phyloP scores from a whole-genome alignment of 2,329 filamentous ascomycete genomes.

The Fusarium decemcellulare region DNA sequence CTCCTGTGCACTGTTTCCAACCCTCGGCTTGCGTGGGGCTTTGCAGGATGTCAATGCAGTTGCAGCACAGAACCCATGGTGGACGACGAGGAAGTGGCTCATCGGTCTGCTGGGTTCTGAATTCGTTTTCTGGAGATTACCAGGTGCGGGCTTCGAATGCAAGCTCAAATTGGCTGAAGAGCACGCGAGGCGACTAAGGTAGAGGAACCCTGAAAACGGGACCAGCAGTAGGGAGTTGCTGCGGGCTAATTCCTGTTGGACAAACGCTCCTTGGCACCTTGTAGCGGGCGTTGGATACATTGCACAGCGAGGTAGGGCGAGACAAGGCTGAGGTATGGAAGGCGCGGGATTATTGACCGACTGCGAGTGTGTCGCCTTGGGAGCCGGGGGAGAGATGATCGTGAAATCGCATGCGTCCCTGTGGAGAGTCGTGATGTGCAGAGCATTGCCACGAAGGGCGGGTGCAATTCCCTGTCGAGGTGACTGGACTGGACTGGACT shows the following conservation, averaged over 20 bases:
- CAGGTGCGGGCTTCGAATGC: slow-evolving; percentile 13
- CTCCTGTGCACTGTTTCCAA: slow-evolving; percentile 18
- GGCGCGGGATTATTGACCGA: slow-evolving; percentile 31
- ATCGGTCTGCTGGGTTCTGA: slow-evolving; percentile 32
- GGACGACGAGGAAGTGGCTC: slow-evolving; percentile 8
- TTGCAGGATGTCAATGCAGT: slow-evolving; percentile 14
- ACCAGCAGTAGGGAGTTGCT: slow-evolving; percentile 28
- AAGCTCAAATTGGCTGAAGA: slow-evolving; percentile 35
- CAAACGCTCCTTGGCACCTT: neutral
- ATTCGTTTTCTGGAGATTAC: slow-evolving; percentile 18
- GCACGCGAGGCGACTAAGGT: slow-evolving; percentile 33
- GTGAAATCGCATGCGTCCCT: slow-evolving; percentile 23
- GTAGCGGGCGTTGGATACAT: neutral
- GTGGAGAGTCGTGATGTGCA: slow-evolving; percentile 37
- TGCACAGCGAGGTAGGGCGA: slow-evolving; percentile 23
- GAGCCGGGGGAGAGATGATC: slow-evolving; percentile 2
- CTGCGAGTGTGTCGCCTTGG: slow-evolving; percentile 18
- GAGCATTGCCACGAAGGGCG: slow-evolving; percentile 28
- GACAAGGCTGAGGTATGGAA: slow-evolving; percentile 33
- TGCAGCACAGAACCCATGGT: slow-evolving; percentile 9
- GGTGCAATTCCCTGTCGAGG: slow-evolving; percentile 16
- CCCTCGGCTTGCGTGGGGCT: slow-evolving; percentile 33
- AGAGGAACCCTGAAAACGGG: slow-evolving; percentile 18
- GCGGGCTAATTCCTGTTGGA: neutral
- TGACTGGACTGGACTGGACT: slow-evolving; percentile 30